Evolutionary conservation across 345 rosid genomes (phyloP).

Genomic region (Erysimum cheiranthoides): DNA sequence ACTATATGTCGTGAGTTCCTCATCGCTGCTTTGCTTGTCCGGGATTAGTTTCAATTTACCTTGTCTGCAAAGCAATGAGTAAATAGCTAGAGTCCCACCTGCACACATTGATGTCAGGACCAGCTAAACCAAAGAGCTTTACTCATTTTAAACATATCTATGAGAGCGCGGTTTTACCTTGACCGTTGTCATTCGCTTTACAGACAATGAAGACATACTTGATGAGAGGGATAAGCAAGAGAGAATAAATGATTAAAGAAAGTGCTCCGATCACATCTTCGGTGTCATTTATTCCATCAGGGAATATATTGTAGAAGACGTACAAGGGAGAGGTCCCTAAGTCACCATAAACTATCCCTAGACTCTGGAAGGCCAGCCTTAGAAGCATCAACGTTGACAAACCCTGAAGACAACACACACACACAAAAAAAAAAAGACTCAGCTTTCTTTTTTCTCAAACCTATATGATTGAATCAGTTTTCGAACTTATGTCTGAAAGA

Average conservation of each 20-base stretch:
- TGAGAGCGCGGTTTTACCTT: slow-evolving; percentile 50
- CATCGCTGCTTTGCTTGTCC: slow-evolving; percentile 10
- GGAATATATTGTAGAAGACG: slow-evolving; percentile 80
- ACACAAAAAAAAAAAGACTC: neutral
- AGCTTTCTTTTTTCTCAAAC: neutral
- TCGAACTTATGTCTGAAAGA: neutral
- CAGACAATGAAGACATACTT: slow-evolving; percentile 77
- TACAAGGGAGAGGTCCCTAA: slow-evolving; percentile 78
- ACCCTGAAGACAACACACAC: slow-evolving; percentile 44
- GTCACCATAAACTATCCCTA: slow-evolving; percentile 81
- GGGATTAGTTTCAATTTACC: slow-evolving; percentile 41
- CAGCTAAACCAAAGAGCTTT: slow-evolving; percentile 11
- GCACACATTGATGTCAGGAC: neutral
- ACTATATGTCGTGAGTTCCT: slow-evolving; percentile 1
- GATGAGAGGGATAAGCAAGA: slow-evolving; percentile 73
- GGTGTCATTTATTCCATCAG: slow-evolving; percentile 53
- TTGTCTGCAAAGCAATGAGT: slow-evolving; percentile 1
- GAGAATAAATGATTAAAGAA: slow-evolving; percentile 73
- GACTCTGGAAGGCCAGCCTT: slow-evolving; percentile 70
- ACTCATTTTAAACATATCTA: neutral
- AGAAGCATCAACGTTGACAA: slow-evolving; percentile 57
- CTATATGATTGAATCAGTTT: no score
- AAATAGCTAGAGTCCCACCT: slow-evolving; percentile 16
- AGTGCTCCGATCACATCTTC: slow-evolving; percentile 78
- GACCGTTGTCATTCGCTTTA: slow-evolving; percentile 78